Conservation (phyloP, 2,329 filamentous ascomycete species). For the Ascochyta rabiei region DNA sequence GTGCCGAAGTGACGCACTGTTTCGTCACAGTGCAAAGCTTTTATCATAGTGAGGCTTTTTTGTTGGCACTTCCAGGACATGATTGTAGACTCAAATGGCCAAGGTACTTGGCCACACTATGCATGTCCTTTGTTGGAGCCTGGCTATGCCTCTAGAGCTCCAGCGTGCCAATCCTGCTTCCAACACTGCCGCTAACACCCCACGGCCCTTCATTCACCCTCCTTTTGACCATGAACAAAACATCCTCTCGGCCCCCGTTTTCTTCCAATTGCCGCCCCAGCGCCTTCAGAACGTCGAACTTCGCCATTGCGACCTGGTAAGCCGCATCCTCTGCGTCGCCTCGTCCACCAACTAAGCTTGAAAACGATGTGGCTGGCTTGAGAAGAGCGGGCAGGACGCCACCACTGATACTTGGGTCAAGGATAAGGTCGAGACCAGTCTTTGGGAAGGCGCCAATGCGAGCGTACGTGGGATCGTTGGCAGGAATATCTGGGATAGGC, state of each 20-base stretch:
- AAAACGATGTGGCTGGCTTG: conserved; percentile 62
- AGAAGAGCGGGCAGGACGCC: conserved; percentile 62
- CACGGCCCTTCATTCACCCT: conserved; percentile 52
- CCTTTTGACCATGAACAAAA: conserved; percentile 50
- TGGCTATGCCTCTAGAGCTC: conserved; percentile 32
- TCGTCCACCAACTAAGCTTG: conserved; percentile 63
- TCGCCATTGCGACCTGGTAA: conserved; percentile 63
- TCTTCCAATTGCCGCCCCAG: conserved; percentile 55
- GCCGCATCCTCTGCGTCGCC: conserved; percentile 63
- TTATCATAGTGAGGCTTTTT: too few species aligned
- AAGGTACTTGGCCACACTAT: too few species aligned
- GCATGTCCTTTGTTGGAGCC: too few species aligned
- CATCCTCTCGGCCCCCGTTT: conserved; percentile 45
- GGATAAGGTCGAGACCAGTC: conserved; percentile 58
- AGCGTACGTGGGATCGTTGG: conserved; percentile 56
- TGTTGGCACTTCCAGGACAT: too few species aligned
- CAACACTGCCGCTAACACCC: conserved; percentile 49
- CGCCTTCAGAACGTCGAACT: conserved; percentile 61
- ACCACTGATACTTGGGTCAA: conserved; percentile 58
- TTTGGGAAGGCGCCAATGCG: conserved; percentile 42
- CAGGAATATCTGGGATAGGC: conserved; percentile 51
- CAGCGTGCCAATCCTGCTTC: conserved; percentile 54
- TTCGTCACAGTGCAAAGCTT: too few species aligned
- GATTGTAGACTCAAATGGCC: too few species aligned
- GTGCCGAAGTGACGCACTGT: too few species aligned